Base-by-base conservation (phyloP, 441 rosid species). In the Gossypium davidsonii region DNA sequence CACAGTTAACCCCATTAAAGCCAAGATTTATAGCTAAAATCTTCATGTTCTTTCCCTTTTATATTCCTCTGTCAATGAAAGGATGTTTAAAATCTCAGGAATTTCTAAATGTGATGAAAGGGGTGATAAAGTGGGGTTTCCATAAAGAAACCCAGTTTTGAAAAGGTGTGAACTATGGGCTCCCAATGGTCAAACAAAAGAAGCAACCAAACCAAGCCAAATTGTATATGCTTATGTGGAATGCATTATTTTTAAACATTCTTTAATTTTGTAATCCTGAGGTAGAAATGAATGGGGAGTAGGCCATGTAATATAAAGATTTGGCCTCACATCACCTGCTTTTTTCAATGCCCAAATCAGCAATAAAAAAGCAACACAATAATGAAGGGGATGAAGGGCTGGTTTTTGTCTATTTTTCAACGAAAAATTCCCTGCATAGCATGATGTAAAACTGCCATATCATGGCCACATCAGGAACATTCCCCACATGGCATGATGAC, bases 401-500 rank as follows among this genome's bases (percentile, higher is more conserved):
- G 60, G 11, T 3, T 12, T 28, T 37, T 53, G 63, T 53, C 70
- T 21, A 34, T 34, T 58, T 58, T 8, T 8, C 44, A 39, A 39
- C 3, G 11, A 39, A 52, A 53, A 31, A 60, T 17, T 69, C 1
- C 26, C 49, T 61, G 37, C 37, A 44, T 39, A 39, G 15, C 26
- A 52, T 9, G 44, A 39, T 39, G 44, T 49, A 72, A 21, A 57
- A 56, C 31, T 58, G 57, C 62, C 73, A 34, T 12, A 48, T 7
- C 58, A 17, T 53, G 58, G 23, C 62, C 63, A 58, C 58, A 59
- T 46, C 28, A 72, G 74, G 25, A 11, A 1, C 48, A 60, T 60
- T 17, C 34, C 34, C 39, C 68, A 72, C 63, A 55, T 70, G 63
- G 63, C 31, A 69, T 34, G 49, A 34, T 51, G 26, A 44, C 72